phyloP scores from a whole-genome alignment of 1,284 basidiomycete genomes.

The Fistulina hepatica region DNA sequence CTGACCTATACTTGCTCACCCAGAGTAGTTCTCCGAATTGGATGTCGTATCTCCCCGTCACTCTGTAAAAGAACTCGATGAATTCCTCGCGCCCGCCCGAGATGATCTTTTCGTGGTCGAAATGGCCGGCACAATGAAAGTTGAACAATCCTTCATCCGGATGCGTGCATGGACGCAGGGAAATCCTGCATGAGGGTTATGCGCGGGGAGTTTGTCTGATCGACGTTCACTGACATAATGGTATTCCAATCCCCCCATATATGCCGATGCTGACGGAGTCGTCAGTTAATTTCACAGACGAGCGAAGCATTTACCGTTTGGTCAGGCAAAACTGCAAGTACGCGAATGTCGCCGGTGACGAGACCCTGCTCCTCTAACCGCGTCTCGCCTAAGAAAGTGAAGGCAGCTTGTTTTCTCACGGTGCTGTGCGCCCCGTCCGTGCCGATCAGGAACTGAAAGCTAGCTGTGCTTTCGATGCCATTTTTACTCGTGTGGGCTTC shows the following conservation, averaged over 20 bases:
- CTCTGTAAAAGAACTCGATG: constrained; percentile 21
- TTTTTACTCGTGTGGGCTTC: constrained; percentile 4
- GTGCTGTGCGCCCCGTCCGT: constrained; percentile 8
- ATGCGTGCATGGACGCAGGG: background rate
- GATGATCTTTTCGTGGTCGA: background rate
- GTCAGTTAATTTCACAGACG: too few relatives aligned
- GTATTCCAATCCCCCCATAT: too few relatives aligned
- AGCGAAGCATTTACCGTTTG: too few relatives aligned
- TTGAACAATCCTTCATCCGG: background rate
- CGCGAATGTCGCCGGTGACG: background rate
- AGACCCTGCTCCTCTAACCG: background rate
- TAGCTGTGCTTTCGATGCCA: background rate
- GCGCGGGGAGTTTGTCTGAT: background rate
- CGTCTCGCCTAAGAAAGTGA: constrained; percentile 8
- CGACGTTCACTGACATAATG: background rate
- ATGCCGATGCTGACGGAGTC: too few relatives aligned
- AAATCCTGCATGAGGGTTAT: background rate
- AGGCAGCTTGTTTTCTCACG: constrained; percentile 8
- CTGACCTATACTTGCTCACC: constrained; percentile 24
- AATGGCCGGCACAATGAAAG: background rate
- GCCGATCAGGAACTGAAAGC: constrained; percentile 7
- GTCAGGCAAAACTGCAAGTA: too few relatives aligned
- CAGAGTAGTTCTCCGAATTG: constrained; percentile 26
- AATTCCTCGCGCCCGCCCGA: constrained; percentile 18
- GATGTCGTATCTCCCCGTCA: constrained; percentile 24